Conservation (phyloP, 1,284 basidiomycete genomes). For the Sanguinoderma infundibulare region DNA sequence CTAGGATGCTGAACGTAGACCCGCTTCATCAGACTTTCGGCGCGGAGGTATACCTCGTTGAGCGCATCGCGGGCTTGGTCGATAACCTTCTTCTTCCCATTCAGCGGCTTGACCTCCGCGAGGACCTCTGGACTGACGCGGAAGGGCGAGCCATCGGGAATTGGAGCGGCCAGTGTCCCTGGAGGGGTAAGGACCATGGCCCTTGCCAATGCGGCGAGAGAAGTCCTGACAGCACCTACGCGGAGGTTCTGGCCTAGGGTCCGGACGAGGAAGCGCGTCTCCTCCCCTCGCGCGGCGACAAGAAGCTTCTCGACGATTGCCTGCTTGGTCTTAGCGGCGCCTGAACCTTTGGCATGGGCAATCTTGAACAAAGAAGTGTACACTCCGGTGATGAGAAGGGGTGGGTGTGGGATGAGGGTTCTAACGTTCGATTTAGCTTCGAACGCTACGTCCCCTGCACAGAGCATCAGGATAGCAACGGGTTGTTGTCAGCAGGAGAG, state of each 20-base stretch:
- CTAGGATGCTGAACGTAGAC: constrained; percentile 91
- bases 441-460: constrained; percentile 79
- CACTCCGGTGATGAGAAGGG: constrained; percentile 67
- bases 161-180: constrained; percentile 25
- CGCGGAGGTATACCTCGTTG: constrained; percentile 49
- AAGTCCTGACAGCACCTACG: constrained; percentile 86
- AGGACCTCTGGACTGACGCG: constrained; percentile 46
- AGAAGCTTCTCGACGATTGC: constrained; percentile 83
- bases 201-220: constrained; percentile 84
- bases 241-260: constrained; percentile 84
- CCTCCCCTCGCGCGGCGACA: constrained; percentile 86
- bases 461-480: constrained; percentile 2
- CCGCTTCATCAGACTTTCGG: constrained; percentile 71
- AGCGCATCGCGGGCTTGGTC: constrained; percentile 53
- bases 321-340: constrained; percentile 79
- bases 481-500: constrained; percentile 5
- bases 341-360: constrained; percentile 69
- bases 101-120: constrained; percentile 41
- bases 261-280: constrained; percentile 83
- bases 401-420: constrained; percentile 76
- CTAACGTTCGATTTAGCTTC: constrained; percentile 81
- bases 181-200: constrained; percentile 74
- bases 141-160: constrained; percentile 36
- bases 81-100: constrained; percentile 48
- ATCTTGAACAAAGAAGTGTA: constrained; percentile 72